These are phyloP conservation scores for Nitzschia inconspicua DNA, from an alignment of 108 stramenopile genomes.

Conservation along the genomic window DNA sequence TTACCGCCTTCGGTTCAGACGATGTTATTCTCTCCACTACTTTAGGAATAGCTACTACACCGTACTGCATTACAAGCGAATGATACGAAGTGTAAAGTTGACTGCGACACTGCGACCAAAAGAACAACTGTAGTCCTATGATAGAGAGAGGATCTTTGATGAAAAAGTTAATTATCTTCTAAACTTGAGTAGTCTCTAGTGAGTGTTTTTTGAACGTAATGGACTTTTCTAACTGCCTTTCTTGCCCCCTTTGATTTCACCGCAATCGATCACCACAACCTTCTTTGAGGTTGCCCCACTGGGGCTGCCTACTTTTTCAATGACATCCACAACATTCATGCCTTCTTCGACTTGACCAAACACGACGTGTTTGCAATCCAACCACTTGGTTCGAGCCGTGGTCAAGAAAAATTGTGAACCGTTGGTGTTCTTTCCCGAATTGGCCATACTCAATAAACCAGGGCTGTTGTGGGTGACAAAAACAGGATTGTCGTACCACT, in stretches of 20 bases:
- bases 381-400: conserved; percentile 62
- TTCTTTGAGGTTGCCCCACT: conserved; percentile 49
- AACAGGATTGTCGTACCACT: conserved; percentile 51
- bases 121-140: too few species aligned
- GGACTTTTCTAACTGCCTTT: too few species aligned
- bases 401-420: conserved; percentile 85
- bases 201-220: too few species aligned
- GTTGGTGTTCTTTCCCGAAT: conserved; percentile 83
- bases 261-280: conserved; percentile 70
- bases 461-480: conserved; percentile 46
- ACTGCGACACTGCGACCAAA: too few species aligned
- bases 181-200: too few species aligned
- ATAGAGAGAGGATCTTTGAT: too few species aligned
- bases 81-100: too few species aligned
- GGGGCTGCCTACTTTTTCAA: conserved; percentile 65
- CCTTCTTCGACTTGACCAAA: conserved; percentile 73
- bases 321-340: conserved; percentile 79
- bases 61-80: too few species aligned
- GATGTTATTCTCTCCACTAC: too few species aligned
- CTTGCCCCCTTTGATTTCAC: conserved; percentile 46
- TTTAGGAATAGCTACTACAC: too few species aligned
- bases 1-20: too few species aligned
- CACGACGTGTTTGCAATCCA: conserved; percentile 89
- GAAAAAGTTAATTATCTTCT: too few species aligned
- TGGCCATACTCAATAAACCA: conserved; percentile 84